phyloP scores from a whole-genome alignment of 148 eudicot genomes.

The Silene conica region DNA sequence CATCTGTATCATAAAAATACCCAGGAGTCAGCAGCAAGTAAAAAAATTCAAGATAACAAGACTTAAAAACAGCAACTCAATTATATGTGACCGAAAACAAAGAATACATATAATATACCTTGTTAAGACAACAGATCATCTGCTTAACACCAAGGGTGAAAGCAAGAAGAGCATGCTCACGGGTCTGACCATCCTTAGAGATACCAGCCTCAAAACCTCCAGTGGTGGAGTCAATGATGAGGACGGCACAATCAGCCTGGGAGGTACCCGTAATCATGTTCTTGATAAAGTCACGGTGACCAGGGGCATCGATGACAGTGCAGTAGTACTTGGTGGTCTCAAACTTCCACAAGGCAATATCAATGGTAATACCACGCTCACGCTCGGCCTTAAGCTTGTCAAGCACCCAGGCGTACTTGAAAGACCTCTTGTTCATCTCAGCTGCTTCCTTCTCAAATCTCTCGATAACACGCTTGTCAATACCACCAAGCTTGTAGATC shows the following conservation, averaged over 20 bases:
- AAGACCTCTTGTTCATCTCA: constrained; percentile 71
- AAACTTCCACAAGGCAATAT: constrained; percentile 54
- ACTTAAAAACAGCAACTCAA: no score
- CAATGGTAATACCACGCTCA: constrained; percentile 57
- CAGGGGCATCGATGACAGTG: constrained; percentile 60
- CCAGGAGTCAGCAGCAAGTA: not conserved
- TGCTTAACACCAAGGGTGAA: constrained; percentile 58
- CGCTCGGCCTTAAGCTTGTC: constrained; percentile 60
- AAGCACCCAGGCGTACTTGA: constrained; percentile 61
- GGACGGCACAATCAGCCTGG: constrained; percentile 57
- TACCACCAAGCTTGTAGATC: constrained; percentile 63
- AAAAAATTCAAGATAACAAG: no score
- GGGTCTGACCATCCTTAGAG: constrained; percentile 59
- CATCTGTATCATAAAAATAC: constrained; percentile 23
- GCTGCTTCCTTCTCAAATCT: constrained; percentile 61
- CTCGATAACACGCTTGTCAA: constrained; percentile 67
- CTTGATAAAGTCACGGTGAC: constrained; percentile 54
- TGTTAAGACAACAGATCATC: constrained; percentile 56
- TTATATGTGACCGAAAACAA: no score
- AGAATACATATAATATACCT: constrained; percentile 23
- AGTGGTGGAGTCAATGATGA: constrained; percentile 53
- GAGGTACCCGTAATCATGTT: constrained; percentile 64
- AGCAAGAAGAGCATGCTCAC: constrained; percentile 59
- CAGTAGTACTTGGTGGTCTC: constrained; percentile 58
- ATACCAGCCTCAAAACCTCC: constrained; percentile 64